A percentile compares a stretch with the other conserved stretches of the same genome.
Conservation (phyloP, 345 rosid genomes). For the Adansonia digitata region DNA sequence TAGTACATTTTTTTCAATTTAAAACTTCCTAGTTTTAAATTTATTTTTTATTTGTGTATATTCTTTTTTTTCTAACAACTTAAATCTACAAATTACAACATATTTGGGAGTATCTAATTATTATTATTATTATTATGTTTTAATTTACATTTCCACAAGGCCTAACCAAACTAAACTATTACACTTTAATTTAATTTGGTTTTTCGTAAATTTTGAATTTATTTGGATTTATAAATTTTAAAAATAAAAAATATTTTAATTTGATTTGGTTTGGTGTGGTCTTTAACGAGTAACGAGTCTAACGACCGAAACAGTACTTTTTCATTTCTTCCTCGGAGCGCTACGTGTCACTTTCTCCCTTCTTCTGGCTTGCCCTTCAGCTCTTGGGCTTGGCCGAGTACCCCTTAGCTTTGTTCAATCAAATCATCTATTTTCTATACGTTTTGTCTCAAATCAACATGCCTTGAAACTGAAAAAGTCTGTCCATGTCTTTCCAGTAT, state of each 20-base stretch:
- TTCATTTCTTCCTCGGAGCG: neutral
- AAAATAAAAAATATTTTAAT: no score
- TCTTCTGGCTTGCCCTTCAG: neutral
- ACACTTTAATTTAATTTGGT: neutral
- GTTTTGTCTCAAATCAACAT: conserved; percentile 4
- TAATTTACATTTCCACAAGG: neutral
- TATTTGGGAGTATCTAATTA: neutral
- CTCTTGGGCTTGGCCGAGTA: neutral
- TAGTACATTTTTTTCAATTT: no score
- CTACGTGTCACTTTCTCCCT: neutral
- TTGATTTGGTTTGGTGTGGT: no score
- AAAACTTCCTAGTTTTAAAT: no score
- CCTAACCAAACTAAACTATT: neutral
- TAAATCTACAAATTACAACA: neutral
- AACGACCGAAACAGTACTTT: neutral
- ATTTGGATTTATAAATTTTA: neutral
- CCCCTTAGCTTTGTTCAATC: no score
- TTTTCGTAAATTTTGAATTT: neutral
- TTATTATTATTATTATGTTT: no score
- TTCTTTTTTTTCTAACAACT: neutral
- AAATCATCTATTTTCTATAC: neutral
- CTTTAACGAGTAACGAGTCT: no score
- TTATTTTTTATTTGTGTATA: no score
- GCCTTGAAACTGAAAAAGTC: no score
- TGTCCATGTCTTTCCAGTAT: no score